phyloP scores from a whole-genome alignment of 306 rosid genomes.

The Cyamopsis tetragonoloba region DNA sequence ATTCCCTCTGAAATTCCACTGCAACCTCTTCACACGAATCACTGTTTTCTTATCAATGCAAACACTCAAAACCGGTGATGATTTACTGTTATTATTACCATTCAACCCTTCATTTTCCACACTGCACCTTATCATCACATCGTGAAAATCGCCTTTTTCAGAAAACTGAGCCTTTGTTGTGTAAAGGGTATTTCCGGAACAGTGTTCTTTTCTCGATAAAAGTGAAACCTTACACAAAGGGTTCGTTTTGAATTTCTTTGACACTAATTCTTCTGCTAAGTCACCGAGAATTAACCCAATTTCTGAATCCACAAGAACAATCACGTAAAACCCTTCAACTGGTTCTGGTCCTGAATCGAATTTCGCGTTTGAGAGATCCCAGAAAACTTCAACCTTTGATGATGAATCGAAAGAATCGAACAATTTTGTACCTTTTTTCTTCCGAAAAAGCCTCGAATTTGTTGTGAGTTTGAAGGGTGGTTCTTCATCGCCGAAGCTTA shows the following conservation, averaged over 20 bases:
- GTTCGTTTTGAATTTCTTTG: constrained; percentile 36
- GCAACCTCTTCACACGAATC: constrained; percentile 79
- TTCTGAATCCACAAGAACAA: constrained; percentile 62
- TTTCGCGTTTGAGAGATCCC: constrained; percentile 78
- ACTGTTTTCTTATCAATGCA: constrained; percentile 75
- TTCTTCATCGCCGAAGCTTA: constrained; percentile 43
- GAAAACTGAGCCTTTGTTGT: constrained; percentile 71
- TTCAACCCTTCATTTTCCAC: constrained; percentile 52
- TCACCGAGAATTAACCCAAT: constrained; percentile 61
- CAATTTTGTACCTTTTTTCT: constrained; percentile 65
- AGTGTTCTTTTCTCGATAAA: constrained; percentile 65
- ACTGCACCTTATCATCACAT: constrained; percentile 59
- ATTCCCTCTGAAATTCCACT: constrained; percentile 95
- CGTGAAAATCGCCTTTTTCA: constrained; percentile 60
- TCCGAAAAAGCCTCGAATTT: constrained; percentile 57
- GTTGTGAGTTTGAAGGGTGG: constrained; percentile 69
- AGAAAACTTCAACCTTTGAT: constrained; percentile 46
- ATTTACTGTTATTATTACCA: too few species aligned
- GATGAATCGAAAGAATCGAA: constrained; percentile 42
- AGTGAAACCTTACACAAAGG: constrained; percentile 35
- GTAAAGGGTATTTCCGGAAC: constrained; percentile 52
- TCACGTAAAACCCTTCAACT: constrained; percentile 52
- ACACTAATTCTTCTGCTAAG: constrained; percentile 41
- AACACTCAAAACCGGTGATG: constrained; percentile 50
- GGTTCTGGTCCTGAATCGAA: constrained; percentile 76